phyloP scores from a whole-genome alignment of 2,329 filamentous ascomycete species.

The Fusarium euwallaceae region DNA sequence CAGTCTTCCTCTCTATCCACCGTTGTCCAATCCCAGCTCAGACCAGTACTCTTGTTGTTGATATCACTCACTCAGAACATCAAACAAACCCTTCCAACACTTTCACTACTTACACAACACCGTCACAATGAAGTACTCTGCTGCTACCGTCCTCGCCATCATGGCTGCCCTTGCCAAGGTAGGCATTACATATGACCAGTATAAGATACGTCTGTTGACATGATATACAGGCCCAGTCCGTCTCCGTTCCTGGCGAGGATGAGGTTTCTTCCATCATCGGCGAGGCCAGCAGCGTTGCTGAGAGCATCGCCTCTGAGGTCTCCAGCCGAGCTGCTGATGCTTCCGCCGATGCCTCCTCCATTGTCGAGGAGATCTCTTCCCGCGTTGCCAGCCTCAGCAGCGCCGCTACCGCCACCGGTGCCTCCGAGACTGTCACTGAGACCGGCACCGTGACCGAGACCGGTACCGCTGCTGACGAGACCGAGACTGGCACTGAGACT shows the following conservation, averaged over 20 bases:
- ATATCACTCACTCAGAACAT: slow-evolving; percentile 20
- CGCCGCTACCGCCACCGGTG: slow-evolving; percentile 9
- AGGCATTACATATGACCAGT: background rate
- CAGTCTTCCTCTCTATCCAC: slow-evolving; percentile 14
- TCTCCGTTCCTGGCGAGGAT: slow-evolving; percentile 19
- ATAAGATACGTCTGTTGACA: slow-evolving; percentile 4
- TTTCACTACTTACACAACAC: slow-evolving; percentile 16
- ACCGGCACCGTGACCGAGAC: background rate
- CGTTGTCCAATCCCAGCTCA: slow-evolving; percentile 20
- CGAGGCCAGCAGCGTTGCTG: slow-evolving; percentile 5
- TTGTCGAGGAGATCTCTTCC: background rate
- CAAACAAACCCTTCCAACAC: slow-evolving; percentile 8
- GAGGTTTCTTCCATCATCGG: slow-evolving; percentile 29
- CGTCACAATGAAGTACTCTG: slow-evolving; percentile 56
- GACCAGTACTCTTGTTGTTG: background rate
- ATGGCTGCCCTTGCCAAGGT: slow-evolving; percentile 47
- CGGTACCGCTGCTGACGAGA: slow-evolving; percentile 30
- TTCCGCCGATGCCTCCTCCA: slow-evolving; percentile 30
- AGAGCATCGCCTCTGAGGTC: slow-evolving; percentile 23
- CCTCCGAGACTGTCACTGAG: slow-evolving; percentile 12
- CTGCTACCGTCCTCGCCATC: slow-evolving; percentile 47
- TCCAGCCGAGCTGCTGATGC: slow-evolving; percentile 16
- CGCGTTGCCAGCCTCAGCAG: slow-evolving; percentile 2
- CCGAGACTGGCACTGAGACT: slow-evolving; percentile 17
- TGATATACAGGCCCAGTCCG: slow-evolving; percentile 27